Evolutionary conservation across 768 basidiomycete genomes (phyloP).

Genomic region (Suillus spraguei): DNA sequence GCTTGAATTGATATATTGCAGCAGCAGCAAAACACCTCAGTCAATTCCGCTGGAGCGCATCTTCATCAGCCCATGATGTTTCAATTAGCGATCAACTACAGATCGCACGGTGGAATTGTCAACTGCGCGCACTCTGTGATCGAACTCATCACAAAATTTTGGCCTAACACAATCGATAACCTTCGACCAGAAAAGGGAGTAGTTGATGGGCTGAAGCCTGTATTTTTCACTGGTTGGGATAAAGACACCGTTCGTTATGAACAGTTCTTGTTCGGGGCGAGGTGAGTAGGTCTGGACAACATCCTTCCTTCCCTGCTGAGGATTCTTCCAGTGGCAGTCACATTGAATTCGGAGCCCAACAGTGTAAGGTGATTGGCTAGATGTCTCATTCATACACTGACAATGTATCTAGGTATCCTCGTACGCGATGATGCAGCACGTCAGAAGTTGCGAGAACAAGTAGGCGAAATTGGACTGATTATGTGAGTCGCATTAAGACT

Average conservation of each 20-base stretch:
- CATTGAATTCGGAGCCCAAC: conserved; percentile 64
- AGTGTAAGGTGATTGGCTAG: conserved; percentile 45
- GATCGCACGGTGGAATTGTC: conserved; percentile 77
- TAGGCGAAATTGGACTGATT: conserved; percentile 61
- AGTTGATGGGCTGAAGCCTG: conserved; percentile 54
- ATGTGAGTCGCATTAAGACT: conserved; percentile 42
- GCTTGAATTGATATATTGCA: not conserved
- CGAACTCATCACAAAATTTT: conserved; percentile 60
- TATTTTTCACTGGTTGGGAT: conserved; percentile 57
- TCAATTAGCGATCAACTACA: conserved; percentile 64
- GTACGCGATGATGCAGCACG: conserved; percentile 63
- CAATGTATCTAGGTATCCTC: conserved; percentile 53
- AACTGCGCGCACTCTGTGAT: conserved; percentile 68
- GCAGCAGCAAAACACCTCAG: conserved; percentile 25
- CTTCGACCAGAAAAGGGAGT: conserved; percentile 58
- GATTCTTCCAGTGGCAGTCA: conserved; percentile 39
- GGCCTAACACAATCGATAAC: conserved; percentile 65
- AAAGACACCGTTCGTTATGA: conserved; percentile 45
- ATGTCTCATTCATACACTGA: not conserved
- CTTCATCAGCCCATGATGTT: conserved; percentile 43
- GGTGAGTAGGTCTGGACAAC: conserved; percentile 33
- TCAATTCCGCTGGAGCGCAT: conserved; percentile 17
- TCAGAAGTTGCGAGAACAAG: conserved; percentile 46
- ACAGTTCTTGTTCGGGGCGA: conserved; percentile 57
- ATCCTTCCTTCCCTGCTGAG: conserved; percentile 15